Evolutionary conservation across 352 stramenopile genomes (phyloP).

Genomic region (Albugo laibachii): DNA sequence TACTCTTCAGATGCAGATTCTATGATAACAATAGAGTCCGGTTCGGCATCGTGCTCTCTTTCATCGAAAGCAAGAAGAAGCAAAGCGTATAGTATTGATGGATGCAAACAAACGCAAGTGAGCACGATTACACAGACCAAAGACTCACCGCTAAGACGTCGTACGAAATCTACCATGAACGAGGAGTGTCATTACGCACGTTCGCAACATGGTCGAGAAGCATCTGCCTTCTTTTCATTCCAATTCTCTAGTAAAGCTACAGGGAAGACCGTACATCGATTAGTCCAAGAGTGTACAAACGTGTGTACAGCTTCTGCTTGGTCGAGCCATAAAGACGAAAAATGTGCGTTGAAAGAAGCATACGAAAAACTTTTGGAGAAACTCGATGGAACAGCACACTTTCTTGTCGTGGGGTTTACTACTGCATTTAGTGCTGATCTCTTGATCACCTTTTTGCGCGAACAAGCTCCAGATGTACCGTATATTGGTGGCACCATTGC

Average conservation of each 20-base stretch:
- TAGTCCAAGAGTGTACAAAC: neutral
- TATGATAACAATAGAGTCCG: too few species aligned
- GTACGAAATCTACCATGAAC: neutral
- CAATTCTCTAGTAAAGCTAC: neutral
- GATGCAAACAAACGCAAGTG: too few species aligned
- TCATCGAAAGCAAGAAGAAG: too few species aligned
- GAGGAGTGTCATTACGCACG: neutral
- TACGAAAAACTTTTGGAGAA: conserved; percentile 68
- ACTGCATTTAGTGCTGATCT: conserved; percentile 61
- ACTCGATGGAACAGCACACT: conserved; percentile 56
- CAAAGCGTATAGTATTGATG: too few species aligned
- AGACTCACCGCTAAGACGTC: too few species aligned
- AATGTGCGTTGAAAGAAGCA: conserved; percentile 45
- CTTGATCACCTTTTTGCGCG: conserved; percentile 44
- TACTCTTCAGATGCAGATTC: too few species aligned
- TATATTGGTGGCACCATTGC: conserved; percentile 74
- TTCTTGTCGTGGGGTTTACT: conserved; percentile 71
- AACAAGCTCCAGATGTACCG: conserved; percentile 53
- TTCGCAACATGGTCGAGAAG: neutral
- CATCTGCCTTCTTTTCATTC: neutral
- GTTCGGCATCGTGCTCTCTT: too few species aligned
- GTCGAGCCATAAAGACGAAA: conserved; percentile 52
- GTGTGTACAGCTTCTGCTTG: conserved; percentile 5
- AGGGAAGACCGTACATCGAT: conserved; percentile 1
- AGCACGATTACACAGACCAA: too few species aligned